phyloP scores from a whole-genome alignment of 495 filamentous ascomycete species.

The Podospora conica region DNA sequence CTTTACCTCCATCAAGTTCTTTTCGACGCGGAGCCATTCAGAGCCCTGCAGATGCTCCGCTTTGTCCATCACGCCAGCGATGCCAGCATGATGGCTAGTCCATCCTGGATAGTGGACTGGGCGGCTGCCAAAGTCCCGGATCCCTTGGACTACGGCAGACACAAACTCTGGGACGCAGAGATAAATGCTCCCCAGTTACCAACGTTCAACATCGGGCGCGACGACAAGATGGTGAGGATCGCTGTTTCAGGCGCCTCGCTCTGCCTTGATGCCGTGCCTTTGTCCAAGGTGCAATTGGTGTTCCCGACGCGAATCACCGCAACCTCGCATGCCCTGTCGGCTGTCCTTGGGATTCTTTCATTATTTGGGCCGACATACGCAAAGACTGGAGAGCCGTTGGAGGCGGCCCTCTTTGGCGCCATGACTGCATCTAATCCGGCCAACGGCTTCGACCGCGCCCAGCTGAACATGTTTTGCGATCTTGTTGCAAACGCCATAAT shows the following conservation, averaged over 20 bases:
- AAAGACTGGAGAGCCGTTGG: not conserved
- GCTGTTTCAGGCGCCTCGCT: not conserved
- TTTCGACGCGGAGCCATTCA: not conserved
- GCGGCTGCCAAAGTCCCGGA: not conserved
- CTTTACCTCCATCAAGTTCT: not conserved
- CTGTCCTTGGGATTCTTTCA: not conserved
- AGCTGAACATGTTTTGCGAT: constrained; percentile 1
- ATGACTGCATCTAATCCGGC: not conserved
- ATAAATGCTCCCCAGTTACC: not conserved
- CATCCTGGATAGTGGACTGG: constrained; percentile 2
- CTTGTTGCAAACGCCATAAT: not conserved
- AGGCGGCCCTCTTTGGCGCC: not conserved
- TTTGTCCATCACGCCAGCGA: not conserved
- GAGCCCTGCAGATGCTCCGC: not conserved
- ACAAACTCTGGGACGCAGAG: not conserved
- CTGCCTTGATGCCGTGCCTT: not conserved
- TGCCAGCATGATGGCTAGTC: not conserved
- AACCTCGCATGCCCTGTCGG: constrained; percentile 1
- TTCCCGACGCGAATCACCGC: not conserved
- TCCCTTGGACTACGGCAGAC: not conserved
- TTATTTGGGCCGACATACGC: constrained; percentile 1
- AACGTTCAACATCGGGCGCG: not conserved
- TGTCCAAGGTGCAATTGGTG: not conserved
- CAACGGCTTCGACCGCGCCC: not conserved
- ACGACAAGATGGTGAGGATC: not conserved